These are phyloP conservation scores for Psophocarpus tetragonolobus DNA, from an alignment of 306 rosid species.

Conservation along the genomic window DNA sequence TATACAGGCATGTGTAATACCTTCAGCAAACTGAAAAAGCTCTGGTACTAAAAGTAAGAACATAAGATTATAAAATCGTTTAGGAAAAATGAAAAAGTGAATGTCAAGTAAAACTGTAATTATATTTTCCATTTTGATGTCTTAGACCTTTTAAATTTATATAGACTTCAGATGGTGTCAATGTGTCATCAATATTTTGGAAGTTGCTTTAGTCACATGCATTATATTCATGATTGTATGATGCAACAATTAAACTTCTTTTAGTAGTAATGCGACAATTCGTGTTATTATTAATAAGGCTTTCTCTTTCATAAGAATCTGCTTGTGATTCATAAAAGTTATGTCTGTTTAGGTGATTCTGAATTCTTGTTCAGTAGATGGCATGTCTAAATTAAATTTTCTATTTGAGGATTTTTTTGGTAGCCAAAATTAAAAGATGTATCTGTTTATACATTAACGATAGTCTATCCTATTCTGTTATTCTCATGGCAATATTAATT, in stretches of 20 bases:
- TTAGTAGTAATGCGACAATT: not conserved
- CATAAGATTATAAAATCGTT: constrained; percentile 4
- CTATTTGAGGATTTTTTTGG: not conserved
- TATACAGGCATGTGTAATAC: not conserved
- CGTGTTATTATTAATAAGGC: constrained; percentile 6
- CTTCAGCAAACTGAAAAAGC: constrained; percentile 4
- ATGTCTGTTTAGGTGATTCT: not conserved
- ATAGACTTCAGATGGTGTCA: constrained; percentile 8
- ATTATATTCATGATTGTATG: constrained; percentile 23
- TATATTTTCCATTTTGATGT: not conserved
- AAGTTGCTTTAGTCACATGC: not conserved
- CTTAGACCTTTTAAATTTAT: not conserved
- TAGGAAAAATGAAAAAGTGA: constrained; percentile 1
- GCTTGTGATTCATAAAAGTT: not conserved
- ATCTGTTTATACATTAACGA: not conserved
- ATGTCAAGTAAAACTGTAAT: not conserved
- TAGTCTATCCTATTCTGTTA: not conserved
- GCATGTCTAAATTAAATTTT: not conserved
- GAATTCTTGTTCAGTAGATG: not conserved
- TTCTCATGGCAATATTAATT: not conserved
- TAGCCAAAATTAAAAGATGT: not conserved
- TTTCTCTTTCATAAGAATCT: not conserved
- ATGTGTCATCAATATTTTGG: not conserved
- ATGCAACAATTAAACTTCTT: not conserved
- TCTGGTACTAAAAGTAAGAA: constrained; percentile 17